Conservation (phyloP, 352 stramenopile genomes). For the Pythium diclinum region DNA sequence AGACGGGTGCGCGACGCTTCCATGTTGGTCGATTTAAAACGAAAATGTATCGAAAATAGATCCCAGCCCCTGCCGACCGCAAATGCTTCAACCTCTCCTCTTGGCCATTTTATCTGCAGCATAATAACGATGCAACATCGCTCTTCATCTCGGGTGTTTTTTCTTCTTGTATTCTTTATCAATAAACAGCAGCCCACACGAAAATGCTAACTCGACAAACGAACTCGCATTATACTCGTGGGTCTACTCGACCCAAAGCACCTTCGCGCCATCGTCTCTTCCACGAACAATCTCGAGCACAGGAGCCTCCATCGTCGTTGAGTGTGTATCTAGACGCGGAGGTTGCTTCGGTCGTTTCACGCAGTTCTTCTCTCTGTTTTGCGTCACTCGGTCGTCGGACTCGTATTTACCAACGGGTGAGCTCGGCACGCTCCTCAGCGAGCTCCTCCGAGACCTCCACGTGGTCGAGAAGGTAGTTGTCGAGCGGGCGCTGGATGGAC, state of each 20-base stretch:
- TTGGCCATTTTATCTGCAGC: neutral
- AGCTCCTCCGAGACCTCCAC: conserved; percentile 53
- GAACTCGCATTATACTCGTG: neutral
- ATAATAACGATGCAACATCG: neutral
- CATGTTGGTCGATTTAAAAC: neutral
- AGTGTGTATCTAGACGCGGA: neutral
- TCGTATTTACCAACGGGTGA: conserved; percentile 77
- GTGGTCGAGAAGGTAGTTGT: conserved; percentile 69
- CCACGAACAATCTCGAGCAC: neutral
- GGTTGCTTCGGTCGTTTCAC: neutral
- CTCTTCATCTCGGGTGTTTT: neutral
- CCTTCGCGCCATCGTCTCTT: neutral
- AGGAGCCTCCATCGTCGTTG: neutral
- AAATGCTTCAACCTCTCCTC: neutral
- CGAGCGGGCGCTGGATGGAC: conserved; percentile 78
- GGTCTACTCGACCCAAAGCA: neutral
- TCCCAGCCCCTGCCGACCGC: neutral
- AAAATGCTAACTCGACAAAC: neutral
- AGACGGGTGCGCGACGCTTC: neutral
- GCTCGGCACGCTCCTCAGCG: conserved; percentile 64
- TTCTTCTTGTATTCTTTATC: conserved; percentile 23
- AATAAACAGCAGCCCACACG: conserved; percentile 11
- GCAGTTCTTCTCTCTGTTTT: neutral
- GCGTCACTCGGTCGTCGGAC: neutral
- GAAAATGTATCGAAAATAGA: conserved; percentile 2